Evolutionary conservation across 768 basidiomycete genomes (phyloP).

Genomic region (Russula brevipes): DNA sequence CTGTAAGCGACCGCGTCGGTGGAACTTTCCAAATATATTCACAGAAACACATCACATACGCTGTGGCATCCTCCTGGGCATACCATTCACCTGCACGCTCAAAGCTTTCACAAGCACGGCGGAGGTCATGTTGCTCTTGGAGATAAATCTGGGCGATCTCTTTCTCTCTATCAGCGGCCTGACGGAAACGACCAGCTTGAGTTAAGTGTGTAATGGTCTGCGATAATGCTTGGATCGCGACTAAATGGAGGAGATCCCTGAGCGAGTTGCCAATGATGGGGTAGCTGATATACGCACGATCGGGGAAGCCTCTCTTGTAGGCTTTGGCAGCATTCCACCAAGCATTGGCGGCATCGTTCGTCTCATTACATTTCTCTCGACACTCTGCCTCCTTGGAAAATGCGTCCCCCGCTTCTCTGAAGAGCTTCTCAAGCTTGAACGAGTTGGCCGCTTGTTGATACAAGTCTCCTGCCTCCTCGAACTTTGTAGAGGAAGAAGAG

Average conservation of each 20-base stretch:
- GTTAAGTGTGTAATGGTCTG: slow-evolving; percentile 84
- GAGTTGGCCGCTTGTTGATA: slow-evolving; percentile 92
- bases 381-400: slow-evolving; percentile 95
- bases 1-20: slow-evolving; percentile 40
- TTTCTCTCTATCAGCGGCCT: slow-evolving; percentile 97
- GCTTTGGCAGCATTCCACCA: slow-evolving; percentile 98
- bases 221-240: slow-evolving; percentile 81
- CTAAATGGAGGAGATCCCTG: slow-evolving; percentile 37
- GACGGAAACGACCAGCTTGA: slow-evolving; percentile 83
- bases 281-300: slow-evolving; percentile 49
- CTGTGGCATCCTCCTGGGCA: slow-evolving; percentile 91
- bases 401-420: slow-evolving; percentile 87
- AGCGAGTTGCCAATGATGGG: neutral
- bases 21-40: neutral
- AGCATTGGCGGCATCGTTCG: slow-evolving; percentile 93
- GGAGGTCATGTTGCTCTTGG: slow-evolving; percentile 73
- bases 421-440: slow-evolving; percentile 88
- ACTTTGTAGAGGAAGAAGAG: slow-evolving; percentile 75
- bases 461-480: slow-evolving; percentile 92
- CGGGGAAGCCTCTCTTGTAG: slow-evolving; percentile 84
- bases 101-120: slow-evolving; percentile 86
- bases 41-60: slow-evolving; percentile 50
- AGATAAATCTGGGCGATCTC: slow-evolving; percentile 93
- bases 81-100: slow-evolving; percentile 96
- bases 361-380: slow-evolving; percentile 80